A percentile compares a stretch with the other conserved stretches of the same genome.
Evolutionary conservation across 2,329 filamentous ascomycete species (phyloP).

Genomic region (Diaporthe sp.): DNA sequence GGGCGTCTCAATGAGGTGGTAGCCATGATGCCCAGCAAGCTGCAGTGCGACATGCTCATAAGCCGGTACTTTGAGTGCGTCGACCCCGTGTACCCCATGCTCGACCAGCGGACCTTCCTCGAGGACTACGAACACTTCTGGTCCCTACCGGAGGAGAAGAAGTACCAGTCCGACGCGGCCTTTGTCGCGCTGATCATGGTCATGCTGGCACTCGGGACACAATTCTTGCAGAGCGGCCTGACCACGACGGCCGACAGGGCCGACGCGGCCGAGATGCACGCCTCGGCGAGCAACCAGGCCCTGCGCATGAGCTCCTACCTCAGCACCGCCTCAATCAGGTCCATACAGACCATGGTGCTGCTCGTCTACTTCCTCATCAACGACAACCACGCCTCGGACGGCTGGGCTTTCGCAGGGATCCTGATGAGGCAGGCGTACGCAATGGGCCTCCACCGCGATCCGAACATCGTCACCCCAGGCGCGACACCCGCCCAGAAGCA

Average conservation of each 20-base stretch:
- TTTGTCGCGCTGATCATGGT: constrained; percentile 81
- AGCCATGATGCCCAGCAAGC: constrained; percentile 79
- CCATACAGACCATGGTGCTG: constrained; percentile 85
- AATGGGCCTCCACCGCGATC: constrained; percentile 84
- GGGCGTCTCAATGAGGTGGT: constrained; percentile 82
- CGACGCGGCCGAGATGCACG: constrained; percentile 85
- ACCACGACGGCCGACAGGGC: constrained; percentile 60
- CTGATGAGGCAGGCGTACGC: constrained; percentile 83
- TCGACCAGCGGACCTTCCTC: constrained; percentile 81
- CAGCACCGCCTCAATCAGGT: constrained; percentile 78
- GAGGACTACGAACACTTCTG: constrained; percentile 85
- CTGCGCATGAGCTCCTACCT: constrained; percentile 82
- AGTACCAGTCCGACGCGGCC: constrained; percentile 72
- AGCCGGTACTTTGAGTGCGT: constrained; percentile 77
- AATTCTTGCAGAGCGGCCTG: constrained; percentile 75
- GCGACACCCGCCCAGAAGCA: constrained; percentile 81
- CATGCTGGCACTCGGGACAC: constrained; percentile 82
- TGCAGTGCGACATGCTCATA: constrained; percentile 79
- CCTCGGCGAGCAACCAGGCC: constrained; percentile 83
- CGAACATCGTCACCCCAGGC: constrained; percentile 77
- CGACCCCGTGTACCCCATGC: constrained; percentile 85
- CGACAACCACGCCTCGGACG: constrained; percentile 86
- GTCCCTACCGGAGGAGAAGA: constrained; percentile 70
- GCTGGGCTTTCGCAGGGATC: constrained; percentile 85
- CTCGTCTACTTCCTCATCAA: constrained; percentile 88